These are phyloP conservation scores for Coemansia sp. DNA, from an alignment of 192 early-diverging fungal species.

Conservation along the genomic window DNA sequence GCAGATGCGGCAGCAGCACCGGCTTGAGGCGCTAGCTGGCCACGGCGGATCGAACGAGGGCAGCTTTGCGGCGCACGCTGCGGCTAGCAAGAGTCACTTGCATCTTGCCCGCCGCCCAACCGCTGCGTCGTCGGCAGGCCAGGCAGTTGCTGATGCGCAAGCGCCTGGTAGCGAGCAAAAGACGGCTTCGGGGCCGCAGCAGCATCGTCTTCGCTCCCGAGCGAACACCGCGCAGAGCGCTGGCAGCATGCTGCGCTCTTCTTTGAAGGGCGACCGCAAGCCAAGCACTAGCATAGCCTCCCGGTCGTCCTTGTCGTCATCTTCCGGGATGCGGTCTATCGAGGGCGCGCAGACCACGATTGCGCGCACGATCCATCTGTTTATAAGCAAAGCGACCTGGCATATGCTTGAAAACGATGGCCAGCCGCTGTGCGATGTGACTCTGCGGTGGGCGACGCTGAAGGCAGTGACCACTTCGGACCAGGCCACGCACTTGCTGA, in stretches of 20 bases:
- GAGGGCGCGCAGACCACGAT: constrained; percentile 57
- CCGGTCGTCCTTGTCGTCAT: constrained; percentile 21
- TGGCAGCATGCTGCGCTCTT: constrained; percentile 1
- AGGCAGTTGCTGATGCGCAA: neutral
- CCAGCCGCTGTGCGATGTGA: constrained; percentile 69
- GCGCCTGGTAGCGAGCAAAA: neutral
- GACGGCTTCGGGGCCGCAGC: neutral
- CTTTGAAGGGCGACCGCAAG: neutral
- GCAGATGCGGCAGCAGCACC: constrained; percentile 31
- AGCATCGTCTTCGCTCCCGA: neutral
- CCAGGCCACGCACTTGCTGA: constrained; percentile 66
- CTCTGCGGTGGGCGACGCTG: constrained; percentile 62
- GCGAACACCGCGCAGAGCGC: constrained; percentile 6
- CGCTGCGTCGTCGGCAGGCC: neutral
- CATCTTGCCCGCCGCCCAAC: neutral
- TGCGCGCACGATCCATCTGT: constrained; percentile 57
- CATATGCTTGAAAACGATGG: constrained; percentile 67
- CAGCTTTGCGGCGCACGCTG: neutral
- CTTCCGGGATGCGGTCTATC: constrained; percentile 10
- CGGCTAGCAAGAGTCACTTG: neutral
- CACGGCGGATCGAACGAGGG: neutral
- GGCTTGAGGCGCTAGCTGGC: neutral
- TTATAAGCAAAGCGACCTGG: constrained; percentile 70
- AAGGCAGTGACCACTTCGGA: constrained; percentile 77
- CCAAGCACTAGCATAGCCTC: constrained; percentile 1